Evolutionary conservation across 2,329 filamentous ascomycete species (phyloP), one percentile per base, ranked within the genome.

Genomic region (Penicillium sp.): DNA sequence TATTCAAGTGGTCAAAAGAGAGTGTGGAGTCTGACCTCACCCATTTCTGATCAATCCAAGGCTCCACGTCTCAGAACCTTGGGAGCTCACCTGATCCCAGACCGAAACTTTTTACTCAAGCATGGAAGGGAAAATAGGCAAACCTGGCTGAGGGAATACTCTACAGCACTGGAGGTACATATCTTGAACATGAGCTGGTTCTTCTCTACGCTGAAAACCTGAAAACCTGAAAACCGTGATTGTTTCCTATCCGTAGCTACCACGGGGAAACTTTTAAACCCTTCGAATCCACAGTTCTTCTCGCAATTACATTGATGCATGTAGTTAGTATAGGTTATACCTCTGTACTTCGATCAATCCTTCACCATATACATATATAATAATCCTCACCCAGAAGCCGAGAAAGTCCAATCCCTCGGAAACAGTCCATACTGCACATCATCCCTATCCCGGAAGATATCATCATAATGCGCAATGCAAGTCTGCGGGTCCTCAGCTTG

Each of bases 401-500:
- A 55, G 52, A 73, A 73, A 15, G 54, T 64, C 71, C 72, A 74
- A 51, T 70, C 64, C 42, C 67, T 65, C 2, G 65, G 57, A 35
- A 73, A 73, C 36, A 44, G 49, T 25, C 59, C 57, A 47, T 66
- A 72, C 41, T 68, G 48, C 13, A 73, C 61, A 55, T 69, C 70
- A 6, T 66, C 57, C 41, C 51, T 53, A 8, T 45, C 65, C 19
- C 48, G 62, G 60, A 69, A 75, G 49, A 74, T 66, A 57, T 73
- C 61, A 53, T 73, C 70, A 47, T 74, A 74, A 19, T 66, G 62
- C 35, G 57, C 61, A 42, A 73, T 67, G 5, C 45, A 51, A 10
- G 68, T 68, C 49, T 73, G 66, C 2, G 69, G 68, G 5, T 64
- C 49, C 55, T 73, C 57, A 2, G 67, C 67, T 51, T 75, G 70